These are phyloP conservation scores for Pleurotus salmoneostramineus DNA, from an alignment of 768 basidiomycete species.

Conservation along the genomic window DNA sequence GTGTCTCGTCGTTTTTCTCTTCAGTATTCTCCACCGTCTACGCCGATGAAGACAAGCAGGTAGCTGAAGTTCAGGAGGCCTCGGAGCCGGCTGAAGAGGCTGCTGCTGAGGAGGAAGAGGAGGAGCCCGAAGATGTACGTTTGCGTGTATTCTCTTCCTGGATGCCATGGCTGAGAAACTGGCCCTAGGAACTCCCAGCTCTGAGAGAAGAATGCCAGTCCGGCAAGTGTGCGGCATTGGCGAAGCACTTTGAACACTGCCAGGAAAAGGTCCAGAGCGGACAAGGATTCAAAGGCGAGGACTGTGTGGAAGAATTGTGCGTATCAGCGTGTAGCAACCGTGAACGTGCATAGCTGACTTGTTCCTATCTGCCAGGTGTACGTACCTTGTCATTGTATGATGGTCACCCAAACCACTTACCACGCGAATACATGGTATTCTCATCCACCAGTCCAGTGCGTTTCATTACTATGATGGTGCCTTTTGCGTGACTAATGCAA, in stretches of 20 bases:
- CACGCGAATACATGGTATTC: neutral
- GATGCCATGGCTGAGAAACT: neutral
- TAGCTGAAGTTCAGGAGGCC: constrained; percentile 44
- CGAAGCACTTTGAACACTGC: constrained; percentile 88
- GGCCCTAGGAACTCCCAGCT: constrained; percentile 54
- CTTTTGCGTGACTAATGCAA: constrained; percentile 8
- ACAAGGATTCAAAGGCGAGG: constrained; percentile 84
- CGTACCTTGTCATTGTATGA: constrained; percentile 12
- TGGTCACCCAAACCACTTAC: constrained; percentile 10
- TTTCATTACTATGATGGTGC: constrained; percentile 13
- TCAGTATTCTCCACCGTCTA: constrained; percentile 40
- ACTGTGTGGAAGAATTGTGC: constrained; percentile 89
- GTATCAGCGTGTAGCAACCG: constrained; percentile 27
- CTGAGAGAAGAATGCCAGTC: constrained; percentile 77
- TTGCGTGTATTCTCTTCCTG: neutral
- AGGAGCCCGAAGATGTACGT: constrained; percentile 84
- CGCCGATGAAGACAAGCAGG: constrained; percentile 49
- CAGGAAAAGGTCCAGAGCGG: constrained; percentile 83
- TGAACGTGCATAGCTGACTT: constrained; percentile 15
- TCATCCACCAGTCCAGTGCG: constrained; percentile 59
- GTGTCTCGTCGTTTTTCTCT: constrained; percentile 40
- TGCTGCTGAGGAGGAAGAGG: constrained; percentile 35
- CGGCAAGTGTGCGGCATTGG: constrained; percentile 59
- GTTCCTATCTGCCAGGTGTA: constrained; percentile 22
- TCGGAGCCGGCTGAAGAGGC: constrained; percentile 29